Evolutionary conservation across 805 yeast species (phyloP).

Genomic region (Clavispora phyllophila): DNA sequence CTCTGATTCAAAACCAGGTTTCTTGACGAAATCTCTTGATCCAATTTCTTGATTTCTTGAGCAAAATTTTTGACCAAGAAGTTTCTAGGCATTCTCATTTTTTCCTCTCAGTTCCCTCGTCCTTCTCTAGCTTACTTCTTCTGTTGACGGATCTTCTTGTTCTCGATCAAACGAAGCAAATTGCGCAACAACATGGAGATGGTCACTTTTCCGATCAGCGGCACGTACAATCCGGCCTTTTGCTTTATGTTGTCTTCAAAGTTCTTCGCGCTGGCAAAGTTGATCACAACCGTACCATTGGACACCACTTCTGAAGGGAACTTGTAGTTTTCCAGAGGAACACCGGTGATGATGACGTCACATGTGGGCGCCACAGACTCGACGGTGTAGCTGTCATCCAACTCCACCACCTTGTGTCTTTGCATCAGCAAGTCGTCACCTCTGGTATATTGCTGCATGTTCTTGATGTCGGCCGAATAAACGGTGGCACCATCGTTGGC

Average conservation of each 20-base stretch:
- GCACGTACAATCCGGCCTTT: slow-evolving; percentile 88
- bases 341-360: slow-evolving; percentile 95
- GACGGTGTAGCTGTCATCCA: slow-evolving; percentile 48
- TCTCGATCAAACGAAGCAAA: slow-evolving; percentile 73
- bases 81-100: too few species aligned
- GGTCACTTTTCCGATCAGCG: slow-evolving; percentile 94
- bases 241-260: slow-evolving; percentile 77
- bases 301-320: slow-evolving; percentile 77
- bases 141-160: slow-evolving; percentile 36
- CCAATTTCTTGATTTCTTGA: too few species aligned
- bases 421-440: slow-evolving; percentile 83
- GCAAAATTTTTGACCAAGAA: too few species aligned
- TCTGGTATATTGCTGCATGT: slow-evolving; percentile 86
- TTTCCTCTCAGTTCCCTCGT: too few species aligned
- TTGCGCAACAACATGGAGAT: slow-evolving; percentile 92
- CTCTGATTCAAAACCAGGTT: too few species aligned
- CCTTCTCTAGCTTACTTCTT: too few species aligned
- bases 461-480: slow-evolving; percentile 82
- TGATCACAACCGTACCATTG: slow-evolving; percentile 87
- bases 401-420: slow-evolving; percentile 68
- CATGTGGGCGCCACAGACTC: slow-evolving; percentile 66
- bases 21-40: too few species aligned
- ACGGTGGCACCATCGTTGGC: slow-evolving; percentile 98
- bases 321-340: slow-evolving; percentile 77
- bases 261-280: slow-evolving; percentile 86